A percentile compares a stretch with the other conserved stretches of the same genome.
These are phyloP conservation scores for Crucibulum cyathiforme DNA, from an alignment of 1,284 basidiomycete species.

Conservation along the genomic window DNA sequence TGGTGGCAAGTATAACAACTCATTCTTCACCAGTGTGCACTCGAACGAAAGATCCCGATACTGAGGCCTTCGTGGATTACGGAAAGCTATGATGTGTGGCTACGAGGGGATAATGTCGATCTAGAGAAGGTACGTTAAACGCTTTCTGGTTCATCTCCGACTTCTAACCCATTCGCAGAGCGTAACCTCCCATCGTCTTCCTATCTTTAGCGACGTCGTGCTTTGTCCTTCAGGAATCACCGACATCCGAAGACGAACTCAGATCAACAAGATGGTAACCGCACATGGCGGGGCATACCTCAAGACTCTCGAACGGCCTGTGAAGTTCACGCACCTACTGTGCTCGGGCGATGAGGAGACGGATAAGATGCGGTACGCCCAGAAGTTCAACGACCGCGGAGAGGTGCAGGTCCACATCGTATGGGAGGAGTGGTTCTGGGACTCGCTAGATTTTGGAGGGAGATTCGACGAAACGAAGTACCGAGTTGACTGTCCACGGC, in stretches of 20 bases:
- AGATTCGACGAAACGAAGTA: conserved; percentile 64
- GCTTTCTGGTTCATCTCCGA: conserved; percentile 2
- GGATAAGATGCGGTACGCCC: conserved; percentile 74
- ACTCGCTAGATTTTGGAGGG: conserved; percentile 69
- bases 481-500: conserved; percentile 61
- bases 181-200: conserved; percentile 60
- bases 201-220: conserved; percentile 67
- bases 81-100: conserved; percentile 74
- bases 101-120: conserved; percentile 77
- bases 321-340: conserved; percentile 71
- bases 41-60: conserved; percentile 77
- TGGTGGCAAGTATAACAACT: conserved; percentile 4
- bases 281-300: conserved; percentile 63
- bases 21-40: conserved; percentile 60
- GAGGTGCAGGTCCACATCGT: conserved; percentile 74
- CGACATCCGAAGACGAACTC: conserved; percentile 54
- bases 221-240: conserved; percentile 74
- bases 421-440: conserved; percentile 90
- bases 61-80: conserved; percentile 75
- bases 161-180: conserved; percentile 44
- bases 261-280: conserved; percentile 63
- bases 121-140: conserved; percentile 40
- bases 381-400: conserved; percentile 67
- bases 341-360: conserved; percentile 65
- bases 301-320: conserved; percentile 69